Base-by-base conservation (phyloP, 768 basidiomycete genomes). In the Lactarius indigo region DNA sequence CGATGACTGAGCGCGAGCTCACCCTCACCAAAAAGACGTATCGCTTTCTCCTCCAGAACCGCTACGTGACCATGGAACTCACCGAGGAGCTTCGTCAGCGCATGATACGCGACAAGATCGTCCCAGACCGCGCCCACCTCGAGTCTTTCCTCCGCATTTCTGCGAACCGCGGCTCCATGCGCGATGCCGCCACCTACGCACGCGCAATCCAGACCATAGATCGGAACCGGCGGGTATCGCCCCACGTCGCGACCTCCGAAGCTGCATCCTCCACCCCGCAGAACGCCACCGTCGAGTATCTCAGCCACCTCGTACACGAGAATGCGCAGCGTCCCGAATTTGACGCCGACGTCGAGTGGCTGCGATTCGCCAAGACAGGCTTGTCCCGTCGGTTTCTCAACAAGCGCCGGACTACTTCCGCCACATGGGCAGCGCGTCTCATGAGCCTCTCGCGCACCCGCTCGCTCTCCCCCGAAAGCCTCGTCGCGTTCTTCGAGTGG, bases 101-200 rank as follows among this genome's bases (percentile, higher is more conserved):
- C 26, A 82, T 83, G 81, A 71, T 75, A 0, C 75, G 74, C 26
- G 78, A 82, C 54, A 77, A 78, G 3, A 64, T 78, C 39, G 74
- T 79, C 0, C 83, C 83, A 5, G 77, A 75, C 0, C 75, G 75
- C 2, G 70, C 72, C 5, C 83, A 86, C 56, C 78, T 85, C 3
- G 83, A 86, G 61, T 75, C 79, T 0, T 82, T 82, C 60, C 77
- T 86, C 2, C 80, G 81, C 15, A 73, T 84, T 20, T 84, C 82
- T 55, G 75, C 83, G 0, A 78, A 78, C n/a, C 64, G 80, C 26
- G 82, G 83, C 0, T 76, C 74, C 1, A 79, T 83, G 6, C 76
- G 81, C 57, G 73, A 81, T 10, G 80, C 82, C 1, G 68, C 75
- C 12, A 47, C 76, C 42, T 85, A 83, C 59, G 75, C 78, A 18